These are phyloP conservation scores for Alternaria viburni DNA, from an alignment of 2,329 filamentous ascomycete genomes.

Conservation along the genomic window DNA sequence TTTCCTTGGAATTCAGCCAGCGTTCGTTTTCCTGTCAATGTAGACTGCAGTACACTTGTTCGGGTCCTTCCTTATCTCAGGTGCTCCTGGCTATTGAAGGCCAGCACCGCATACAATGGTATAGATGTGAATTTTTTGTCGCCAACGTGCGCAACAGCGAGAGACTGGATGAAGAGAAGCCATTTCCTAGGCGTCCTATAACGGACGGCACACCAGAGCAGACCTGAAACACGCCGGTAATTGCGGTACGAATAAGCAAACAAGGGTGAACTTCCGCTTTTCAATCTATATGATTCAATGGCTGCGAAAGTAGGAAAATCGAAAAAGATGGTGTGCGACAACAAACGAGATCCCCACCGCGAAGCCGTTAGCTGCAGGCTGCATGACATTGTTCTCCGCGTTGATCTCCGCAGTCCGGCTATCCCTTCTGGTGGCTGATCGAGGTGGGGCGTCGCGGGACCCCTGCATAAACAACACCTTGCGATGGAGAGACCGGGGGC, in stretches of 20 bases:
- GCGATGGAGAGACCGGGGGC: slow-evolving; percentile 8
- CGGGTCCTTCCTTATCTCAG: no score
- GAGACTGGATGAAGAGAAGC: not conserved
- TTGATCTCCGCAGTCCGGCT: slow-evolving; percentile 18
- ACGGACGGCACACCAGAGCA: not conserved
- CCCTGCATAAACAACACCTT: slow-evolving; percentile 15
- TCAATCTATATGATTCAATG: not conserved
- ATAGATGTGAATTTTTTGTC: not conserved
- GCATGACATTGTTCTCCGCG: slow-evolving; percentile 12
- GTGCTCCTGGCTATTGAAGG: no score
- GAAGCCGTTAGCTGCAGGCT: slow-evolving; percentile 10
- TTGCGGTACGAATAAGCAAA: slow-evolving; percentile 1
- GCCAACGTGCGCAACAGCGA: not conserved
- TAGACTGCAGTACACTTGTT: no score
- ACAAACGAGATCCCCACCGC: slow-evolving; percentile 1
- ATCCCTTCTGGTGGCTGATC: slow-evolving; percentile 9
- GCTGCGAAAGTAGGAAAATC: not conserved
- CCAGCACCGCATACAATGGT: no score
- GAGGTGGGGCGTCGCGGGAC: slow-evolving; percentile 12
- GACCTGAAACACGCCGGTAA: slow-evolving; percentile 13
- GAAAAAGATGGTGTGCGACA: not conserved
- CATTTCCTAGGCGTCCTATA: not conserved
- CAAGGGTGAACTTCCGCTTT: not conserved
- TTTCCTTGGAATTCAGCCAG: no score
- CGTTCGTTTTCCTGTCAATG: no score